Evolutionary conservation across 1,139 yeast genomes (phyloP).

Genomic region (Blastobotrys elegans): DNA sequence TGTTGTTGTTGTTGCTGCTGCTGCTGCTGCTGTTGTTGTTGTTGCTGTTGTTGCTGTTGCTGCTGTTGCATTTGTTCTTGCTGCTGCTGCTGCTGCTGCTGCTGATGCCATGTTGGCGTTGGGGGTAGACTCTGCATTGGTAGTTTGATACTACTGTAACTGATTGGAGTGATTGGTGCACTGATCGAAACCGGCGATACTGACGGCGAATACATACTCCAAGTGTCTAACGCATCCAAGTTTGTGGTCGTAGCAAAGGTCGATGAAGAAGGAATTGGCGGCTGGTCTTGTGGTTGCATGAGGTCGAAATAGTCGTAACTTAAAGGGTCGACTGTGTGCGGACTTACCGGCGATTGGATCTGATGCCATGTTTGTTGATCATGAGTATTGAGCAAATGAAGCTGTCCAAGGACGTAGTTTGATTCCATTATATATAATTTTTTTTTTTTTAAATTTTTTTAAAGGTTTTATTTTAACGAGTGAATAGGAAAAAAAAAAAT

Average conservation of each 20-base stretch:
- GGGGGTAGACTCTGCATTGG: no score
- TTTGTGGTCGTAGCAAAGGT: neutral
- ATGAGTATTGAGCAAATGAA: neutral
- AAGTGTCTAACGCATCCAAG: neutral
- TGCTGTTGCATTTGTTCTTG: no score
- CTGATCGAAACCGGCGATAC: neutral
- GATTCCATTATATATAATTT: constrained; percentile 2
- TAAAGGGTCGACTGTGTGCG: neutral
- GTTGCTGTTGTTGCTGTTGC: neutral
- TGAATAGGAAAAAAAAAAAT: no score
- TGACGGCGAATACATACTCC: neutral
- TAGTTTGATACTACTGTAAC: no score
- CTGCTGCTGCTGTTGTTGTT: neutral
- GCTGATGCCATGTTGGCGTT: no score
- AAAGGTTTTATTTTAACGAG: no score
- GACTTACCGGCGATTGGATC: neutral
- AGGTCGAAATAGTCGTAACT: neutral
- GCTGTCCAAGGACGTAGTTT: neutral
- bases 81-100: no score
- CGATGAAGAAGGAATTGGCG: neutral
- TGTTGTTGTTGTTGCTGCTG: neutral
- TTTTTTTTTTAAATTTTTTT: no score
- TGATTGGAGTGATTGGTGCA: neutral
- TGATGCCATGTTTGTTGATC: neutral
- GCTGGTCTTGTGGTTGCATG: neutral